Conservation (phyloP, 169 alveolate genomes). For the Cryptosporidium tyzzeri region DNA sequence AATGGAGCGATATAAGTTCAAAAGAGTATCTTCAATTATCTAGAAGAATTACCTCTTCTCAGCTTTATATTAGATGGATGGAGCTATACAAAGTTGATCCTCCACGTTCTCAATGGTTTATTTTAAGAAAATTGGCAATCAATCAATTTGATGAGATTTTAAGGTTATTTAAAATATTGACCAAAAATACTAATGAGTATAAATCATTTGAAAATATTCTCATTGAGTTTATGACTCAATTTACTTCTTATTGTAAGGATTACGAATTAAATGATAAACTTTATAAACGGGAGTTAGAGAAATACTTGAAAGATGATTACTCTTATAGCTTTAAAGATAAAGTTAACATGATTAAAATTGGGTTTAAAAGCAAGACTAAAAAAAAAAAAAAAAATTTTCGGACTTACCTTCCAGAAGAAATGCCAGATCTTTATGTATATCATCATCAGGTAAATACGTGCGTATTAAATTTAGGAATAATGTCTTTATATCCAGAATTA, state of each 20-base stretch:
- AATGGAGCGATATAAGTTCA: neutral
- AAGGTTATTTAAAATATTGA: slow-evolving; percentile 26
- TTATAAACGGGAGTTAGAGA: neutral
- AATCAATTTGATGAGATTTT: slow-evolving; percentile 51
- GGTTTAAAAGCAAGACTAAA: neutral
- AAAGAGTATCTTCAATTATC: slow-evolving; percentile 12
- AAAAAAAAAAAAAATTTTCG: slow-evolving; percentile 12
- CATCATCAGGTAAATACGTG: slow-evolving; percentile 37
- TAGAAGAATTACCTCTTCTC: slow-evolving; percentile 2
- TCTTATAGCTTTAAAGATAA: neutral
- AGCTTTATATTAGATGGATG: slow-evolving; percentile 30
- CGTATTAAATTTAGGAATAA: slow-evolving; percentile 40
- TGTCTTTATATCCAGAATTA: slow-evolving; percentile 57
- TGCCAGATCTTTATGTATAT: slow-evolving; percentile 69
- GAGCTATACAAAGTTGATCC: slow-evolving; percentile 60
- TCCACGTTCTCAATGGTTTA: slow-evolving; percentile 64
- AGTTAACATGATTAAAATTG: neutral
- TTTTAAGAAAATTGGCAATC: slow-evolving; percentile 33
- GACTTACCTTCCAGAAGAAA: slow-evolving; percentile 60
- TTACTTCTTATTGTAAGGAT: neutral
- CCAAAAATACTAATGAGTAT: slow-evolving; percentile 6
- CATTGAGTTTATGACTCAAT: slow-evolving; percentile 53
- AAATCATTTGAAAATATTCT: slow-evolving; percentile 21
- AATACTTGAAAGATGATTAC: neutral
- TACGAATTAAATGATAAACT: neutral